Evolutionary conservation across 1,284 basidiomycete genomes (phyloP).

Genomic region (Fomitiporia mediterranea): DNA sequence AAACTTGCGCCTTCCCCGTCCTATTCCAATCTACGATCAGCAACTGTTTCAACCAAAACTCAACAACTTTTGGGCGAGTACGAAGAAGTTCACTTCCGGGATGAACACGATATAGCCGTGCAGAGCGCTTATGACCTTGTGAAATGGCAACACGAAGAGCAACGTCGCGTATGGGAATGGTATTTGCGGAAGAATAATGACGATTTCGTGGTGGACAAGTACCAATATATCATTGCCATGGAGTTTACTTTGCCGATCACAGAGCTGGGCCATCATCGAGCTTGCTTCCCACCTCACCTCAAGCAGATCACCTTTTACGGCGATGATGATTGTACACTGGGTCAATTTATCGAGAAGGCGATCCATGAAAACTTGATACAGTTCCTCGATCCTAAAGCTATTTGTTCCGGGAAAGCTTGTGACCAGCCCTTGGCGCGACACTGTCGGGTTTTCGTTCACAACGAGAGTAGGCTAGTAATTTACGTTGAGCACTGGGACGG

Average conservation of each 20-base stretch:
- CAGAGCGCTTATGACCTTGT: constrained; percentile 69
- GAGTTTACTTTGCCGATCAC: constrained; percentile 71
- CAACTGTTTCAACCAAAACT: constrained; percentile 3
- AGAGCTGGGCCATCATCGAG: constrained; percentile 56
- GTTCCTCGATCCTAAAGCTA: constrained; percentile 64
- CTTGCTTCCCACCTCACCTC: constrained; percentile 68
- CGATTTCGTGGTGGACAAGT: constrained; percentile 88
- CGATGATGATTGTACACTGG: constrained; percentile 87
- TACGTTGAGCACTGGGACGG: constrained; percentile 86
- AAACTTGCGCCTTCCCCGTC: constrained; percentile 28
- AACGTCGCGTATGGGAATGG: constrained; percentile 88
- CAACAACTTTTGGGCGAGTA: neutral
- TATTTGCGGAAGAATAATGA: constrained; percentile 80
- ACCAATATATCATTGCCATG: constrained; percentile 81
- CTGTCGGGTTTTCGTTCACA: constrained; percentile 87
- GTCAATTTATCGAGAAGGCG: constrained; percentile 85
- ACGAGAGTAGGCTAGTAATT: constrained; percentile 78
- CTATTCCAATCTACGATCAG: constrained; percentile 23
- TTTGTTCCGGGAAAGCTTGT: constrained; percentile 83
- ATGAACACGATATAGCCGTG: constrained; percentile 54
- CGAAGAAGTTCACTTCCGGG: constrained; percentile 40
- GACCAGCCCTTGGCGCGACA: constrained; percentile 80
- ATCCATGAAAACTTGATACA: constrained; percentile 67
- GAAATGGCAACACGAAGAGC: constrained; percentile 79
- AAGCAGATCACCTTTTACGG: constrained; percentile 88